Evolutionary conservation across 1,139 yeast species (phyloP).

Genomic region (Candida anutae): DNA sequence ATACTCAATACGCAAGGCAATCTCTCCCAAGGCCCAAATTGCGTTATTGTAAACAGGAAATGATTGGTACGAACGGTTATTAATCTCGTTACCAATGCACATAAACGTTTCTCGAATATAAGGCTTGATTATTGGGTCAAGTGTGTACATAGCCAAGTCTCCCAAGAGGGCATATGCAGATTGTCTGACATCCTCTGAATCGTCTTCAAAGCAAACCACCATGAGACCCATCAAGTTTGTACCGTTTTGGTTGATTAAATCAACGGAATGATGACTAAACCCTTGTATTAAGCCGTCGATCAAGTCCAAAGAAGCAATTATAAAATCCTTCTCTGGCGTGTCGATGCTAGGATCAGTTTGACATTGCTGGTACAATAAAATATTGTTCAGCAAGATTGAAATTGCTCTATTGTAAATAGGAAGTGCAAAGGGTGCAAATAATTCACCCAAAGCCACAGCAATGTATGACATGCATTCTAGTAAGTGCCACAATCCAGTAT

Average conservation of each 20-base stretch:
- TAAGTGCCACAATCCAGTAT: conserved; percentile 82
- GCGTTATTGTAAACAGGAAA: conserved; percentile 79
- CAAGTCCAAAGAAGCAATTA: conserved; percentile 81
- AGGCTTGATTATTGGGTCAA: conserved; percentile 48
- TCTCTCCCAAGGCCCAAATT: conserved; percentile 89
- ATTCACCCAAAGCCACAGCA: conserved; percentile 78
- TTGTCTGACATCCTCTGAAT: conserved; percentile 81
- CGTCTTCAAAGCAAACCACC: conserved; percentile 67
- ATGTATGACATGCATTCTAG: conserved; percentile 89
- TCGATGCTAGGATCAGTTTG: conserved; percentile 61
- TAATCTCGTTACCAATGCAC: conserved; percentile 61
- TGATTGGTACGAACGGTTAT: conserved; percentile 41
- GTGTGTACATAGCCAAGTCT: conserved; percentile 66
- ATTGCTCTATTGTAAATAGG: conserved; percentile 81
- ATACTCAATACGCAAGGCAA: conserved; percentile 51
- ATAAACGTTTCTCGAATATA: conserved; percentile 51
- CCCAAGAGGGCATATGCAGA: conserved; percentile 87
- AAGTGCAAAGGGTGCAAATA: conserved; percentile 83
- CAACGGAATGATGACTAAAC: conserved; percentile 54
- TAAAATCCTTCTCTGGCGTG: conserved; percentile 84
- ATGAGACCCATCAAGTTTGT: conserved; percentile 56
- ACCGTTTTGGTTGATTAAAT: conserved; percentile 39
- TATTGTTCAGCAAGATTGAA: conserved; percentile 58
- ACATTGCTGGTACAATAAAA: conserved; percentile 59
- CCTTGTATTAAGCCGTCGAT: conserved; percentile 93